Conservation (phyloP, 1,284 basidiomycete genomes). For the Trichosporon sp. region DNA sequence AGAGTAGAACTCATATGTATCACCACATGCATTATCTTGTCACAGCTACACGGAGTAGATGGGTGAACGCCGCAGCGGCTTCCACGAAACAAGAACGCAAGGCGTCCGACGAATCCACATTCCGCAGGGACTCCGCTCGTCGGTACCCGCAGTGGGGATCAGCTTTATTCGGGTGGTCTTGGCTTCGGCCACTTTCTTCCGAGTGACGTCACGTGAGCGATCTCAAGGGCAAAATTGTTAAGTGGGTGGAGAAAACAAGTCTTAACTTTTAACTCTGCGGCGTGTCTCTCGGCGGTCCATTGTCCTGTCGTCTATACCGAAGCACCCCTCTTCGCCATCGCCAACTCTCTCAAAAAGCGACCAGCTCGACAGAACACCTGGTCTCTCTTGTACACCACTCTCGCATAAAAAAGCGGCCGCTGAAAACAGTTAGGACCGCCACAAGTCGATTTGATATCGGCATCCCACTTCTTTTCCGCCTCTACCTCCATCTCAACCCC, state of each 20-base stretch:
- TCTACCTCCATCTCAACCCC: background rate
- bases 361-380: constrained; percentile 11
- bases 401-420: constrained; percentile 7
- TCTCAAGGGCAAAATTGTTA: constrained; percentile 8
- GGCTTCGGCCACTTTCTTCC: background rate
- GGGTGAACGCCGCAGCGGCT: no score
- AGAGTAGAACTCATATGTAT: constrained; percentile 12
- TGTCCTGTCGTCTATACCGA: background rate
- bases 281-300: constrained; percentile 10
- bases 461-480: background rate
- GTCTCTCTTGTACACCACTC: background rate
- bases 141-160: background rate
- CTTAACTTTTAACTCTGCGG: constrained; percentile 15
- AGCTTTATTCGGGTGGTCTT: background rate
- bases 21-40: constrained; percentile 15
- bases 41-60: no score
- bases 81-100: no score
- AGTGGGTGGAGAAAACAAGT: constrained; percentile 6
- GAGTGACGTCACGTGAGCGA: constrained; percentile 15
- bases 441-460: constrained; percentile 1
- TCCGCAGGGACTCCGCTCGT: background rate
- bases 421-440: background rate
- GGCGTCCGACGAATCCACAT: background rate
- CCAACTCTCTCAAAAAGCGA: constrained; percentile 18
- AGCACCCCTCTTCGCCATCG: constrained; percentile 10